These are phyloP conservation scores for Backusella mclennaniae DNA, from an alignment of 192 early-diverging fungal species.

Conservation along the genomic window DNA sequence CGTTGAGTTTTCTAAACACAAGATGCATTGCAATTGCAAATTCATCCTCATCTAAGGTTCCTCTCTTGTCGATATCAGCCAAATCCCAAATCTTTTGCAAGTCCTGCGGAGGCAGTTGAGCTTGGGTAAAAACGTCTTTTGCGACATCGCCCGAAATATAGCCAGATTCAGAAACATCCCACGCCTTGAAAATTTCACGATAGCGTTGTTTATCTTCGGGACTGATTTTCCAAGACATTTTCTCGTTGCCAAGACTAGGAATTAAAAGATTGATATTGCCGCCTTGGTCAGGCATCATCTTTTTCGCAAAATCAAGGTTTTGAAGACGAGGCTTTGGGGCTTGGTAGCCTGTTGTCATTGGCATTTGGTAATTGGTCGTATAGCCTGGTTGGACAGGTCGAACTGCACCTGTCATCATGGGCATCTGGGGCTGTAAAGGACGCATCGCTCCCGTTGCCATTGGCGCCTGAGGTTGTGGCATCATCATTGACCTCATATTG, in stretches of 20 bases:
- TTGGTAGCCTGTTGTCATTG: conserved; percentile 20
- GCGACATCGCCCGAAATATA: conserved; percentile 53
- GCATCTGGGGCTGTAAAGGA: conserved; percentile 13
- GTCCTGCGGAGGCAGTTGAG: conserved; percentile 45
- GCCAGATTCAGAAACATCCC: conserved; percentile 48
- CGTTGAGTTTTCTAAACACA: conserved; percentile 85
- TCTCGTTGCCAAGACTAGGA: conserved; percentile 37
- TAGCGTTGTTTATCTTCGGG: conserved; percentile 39
- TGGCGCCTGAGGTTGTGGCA: neutral
- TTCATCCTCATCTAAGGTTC: conserved; percentile 91
- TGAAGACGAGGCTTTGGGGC: conserved; percentile 24
- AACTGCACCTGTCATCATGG: conserved; percentile 22
- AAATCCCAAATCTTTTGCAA: conserved; percentile 62
- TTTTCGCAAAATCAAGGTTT: conserved; percentile 33
- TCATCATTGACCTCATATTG: neutral
- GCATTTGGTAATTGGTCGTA: neutral
- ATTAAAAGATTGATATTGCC: conserved; percentile 13
- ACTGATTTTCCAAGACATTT: conserved; percentile 49
- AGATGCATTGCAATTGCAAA: conserved; percentile 98
- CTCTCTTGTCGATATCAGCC: conserved; percentile 78
- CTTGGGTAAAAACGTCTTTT: conserved; percentile 59
- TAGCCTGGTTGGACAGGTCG: conserved; percentile 13
- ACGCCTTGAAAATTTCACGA: conserved; percentile 40
- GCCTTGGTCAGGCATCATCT: conserved; percentile 39
- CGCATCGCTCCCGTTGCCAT: conserved; percentile 12